Evolutionary conservation across 225 moss, liverwort and hornwort genomes (phyloP), one percentile per base, ranked within the genome.

Genomic region (Physcomitrellopsis africana): DNA sequence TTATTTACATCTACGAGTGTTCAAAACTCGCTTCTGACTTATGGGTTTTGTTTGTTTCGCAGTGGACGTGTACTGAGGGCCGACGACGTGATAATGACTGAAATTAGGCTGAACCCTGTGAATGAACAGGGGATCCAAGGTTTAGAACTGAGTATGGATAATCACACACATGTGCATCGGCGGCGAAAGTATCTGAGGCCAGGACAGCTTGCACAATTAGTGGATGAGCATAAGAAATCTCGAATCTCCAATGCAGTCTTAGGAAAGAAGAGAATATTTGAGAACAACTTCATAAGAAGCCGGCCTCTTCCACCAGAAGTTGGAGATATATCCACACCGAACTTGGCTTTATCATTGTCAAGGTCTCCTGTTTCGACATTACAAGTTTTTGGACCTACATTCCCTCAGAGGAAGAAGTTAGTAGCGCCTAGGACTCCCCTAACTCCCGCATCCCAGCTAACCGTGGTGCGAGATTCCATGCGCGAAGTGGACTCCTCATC

Each of bases 331-430:
- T 64, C 72, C 17, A 8, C 73, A 20, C 14, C 74, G 1, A 19
- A 51, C 16, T 20, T 67, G 62, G 20, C 63, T 3, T 78, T 77
- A 56, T 77, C 84, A 20, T 74, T 78, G 26, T 66, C 65, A 23
- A 72, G 71, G 71, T 82, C 81, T n/a, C 81, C 81, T 65, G 82
- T 76, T 1, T 24, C 85, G 5, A 81, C 82, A 3, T 26, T 79
- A 60, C 70, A 75, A 51, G 79, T 72, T 0, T 85, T 79, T 42
- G 85, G 85, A 58, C 85, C 76, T 14, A 56, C 85, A 44, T 85
- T 74, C 54, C 85, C 85, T 46, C 85, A 85, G 72, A 85, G 85
- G 72, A 85, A 85, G 20, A 85, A 85, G 76, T 54, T 85, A 29
- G 22, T 85, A 27, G 85, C 85, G 10, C 82, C 85, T 44, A 85